These are phyloP conservation scores for Salix viminalis DNA, from an alignment of 345 rosid species.

Conservation along the genomic window DNA sequence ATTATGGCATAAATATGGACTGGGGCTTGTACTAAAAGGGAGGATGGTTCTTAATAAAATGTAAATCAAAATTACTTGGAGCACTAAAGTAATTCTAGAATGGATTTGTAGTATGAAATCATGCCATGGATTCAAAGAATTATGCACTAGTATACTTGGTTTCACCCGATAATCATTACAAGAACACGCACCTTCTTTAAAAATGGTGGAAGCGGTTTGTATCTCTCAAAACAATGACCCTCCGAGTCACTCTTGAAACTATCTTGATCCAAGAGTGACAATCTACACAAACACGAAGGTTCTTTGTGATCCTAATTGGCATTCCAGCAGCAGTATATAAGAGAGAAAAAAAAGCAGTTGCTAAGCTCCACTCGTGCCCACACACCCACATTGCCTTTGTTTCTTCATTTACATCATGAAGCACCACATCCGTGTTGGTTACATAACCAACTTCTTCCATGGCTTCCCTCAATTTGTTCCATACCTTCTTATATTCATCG, in stretches of 20 bases:
- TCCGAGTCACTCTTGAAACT: constrained; percentile 23
- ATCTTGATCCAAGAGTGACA: constrained; percentile 35
- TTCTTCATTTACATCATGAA: constrained; percentile 37
- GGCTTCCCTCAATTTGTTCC: constrained; percentile 17
- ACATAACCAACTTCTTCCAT: constrained; percentile 29
- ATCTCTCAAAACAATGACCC: constrained; percentile 31
- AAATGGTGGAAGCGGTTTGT: constrained; percentile 42
- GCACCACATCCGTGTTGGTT: constrained; percentile 31
- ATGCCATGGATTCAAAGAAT: not conserved
- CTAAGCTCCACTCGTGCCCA: constrained; percentile 31
- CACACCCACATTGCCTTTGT: constrained; percentile 25
- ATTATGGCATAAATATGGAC: too few species aligned
- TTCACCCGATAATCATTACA: constrained; percentile 28
- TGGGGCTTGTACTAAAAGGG: too few species aligned
- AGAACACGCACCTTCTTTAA: constrained; percentile 32
- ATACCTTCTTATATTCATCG: constrained; percentile 24
- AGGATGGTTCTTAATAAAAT: too few species aligned
- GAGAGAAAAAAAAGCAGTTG: constrained; percentile 28
- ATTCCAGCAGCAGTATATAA: constrained; percentile 24
- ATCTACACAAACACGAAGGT: constrained; percentile 38
- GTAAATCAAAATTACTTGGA: too few species aligned
- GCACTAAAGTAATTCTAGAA: too few species aligned
- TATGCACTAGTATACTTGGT: not conserved
- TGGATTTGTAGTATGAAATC: too few species aligned
- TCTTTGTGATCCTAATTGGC: constrained; percentile 32